Evolutionary conservation across 306 rosid species (phyloP).

Genomic region (Canavalia ensiformis): DNA sequence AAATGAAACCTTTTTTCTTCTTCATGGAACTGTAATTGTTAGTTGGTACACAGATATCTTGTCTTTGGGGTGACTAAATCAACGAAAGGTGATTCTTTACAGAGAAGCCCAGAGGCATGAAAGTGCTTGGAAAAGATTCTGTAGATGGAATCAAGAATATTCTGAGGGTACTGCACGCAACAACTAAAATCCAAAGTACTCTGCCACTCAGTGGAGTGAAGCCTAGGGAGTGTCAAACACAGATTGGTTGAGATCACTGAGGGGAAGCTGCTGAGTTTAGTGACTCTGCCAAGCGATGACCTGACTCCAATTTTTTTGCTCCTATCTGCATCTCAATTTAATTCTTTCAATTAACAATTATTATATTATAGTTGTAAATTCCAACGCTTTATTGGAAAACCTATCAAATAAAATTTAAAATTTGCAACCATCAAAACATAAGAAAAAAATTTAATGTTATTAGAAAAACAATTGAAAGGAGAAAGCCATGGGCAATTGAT

Average conservation of each 20-base stretch:
- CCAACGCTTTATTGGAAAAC: background rate
- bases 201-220: background rate
- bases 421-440: background rate
- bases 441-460: background rate
- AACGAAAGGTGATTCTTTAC: background rate
- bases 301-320: no score
- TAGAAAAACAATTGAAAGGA: background rate
- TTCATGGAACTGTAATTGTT: background rate
- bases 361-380: background rate
- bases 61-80: background rate
- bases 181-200: slow-evolving; percentile 20
- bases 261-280: background rate
- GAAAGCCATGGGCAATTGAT: no score
- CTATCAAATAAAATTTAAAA: background rate
- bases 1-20: background rate
- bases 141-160: slow-evolving; percentile 14
- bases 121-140: background rate
- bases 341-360: background rate
- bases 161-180: slow-evolving; percentile 16
- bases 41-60: background rate
- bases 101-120: background rate
- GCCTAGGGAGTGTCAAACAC: background rate
- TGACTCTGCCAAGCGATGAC: no score
- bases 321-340: background rate
- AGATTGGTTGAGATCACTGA: slow-evolving; percentile 13